Percentiles rank a stretch among this genome's conserved stretches.
These are phyloP conservation scores for Parascedosporium putredinis DNA, from an alignment of 2,329 filamentous ascomycete genomes.

Conservation along the genomic window DNA sequence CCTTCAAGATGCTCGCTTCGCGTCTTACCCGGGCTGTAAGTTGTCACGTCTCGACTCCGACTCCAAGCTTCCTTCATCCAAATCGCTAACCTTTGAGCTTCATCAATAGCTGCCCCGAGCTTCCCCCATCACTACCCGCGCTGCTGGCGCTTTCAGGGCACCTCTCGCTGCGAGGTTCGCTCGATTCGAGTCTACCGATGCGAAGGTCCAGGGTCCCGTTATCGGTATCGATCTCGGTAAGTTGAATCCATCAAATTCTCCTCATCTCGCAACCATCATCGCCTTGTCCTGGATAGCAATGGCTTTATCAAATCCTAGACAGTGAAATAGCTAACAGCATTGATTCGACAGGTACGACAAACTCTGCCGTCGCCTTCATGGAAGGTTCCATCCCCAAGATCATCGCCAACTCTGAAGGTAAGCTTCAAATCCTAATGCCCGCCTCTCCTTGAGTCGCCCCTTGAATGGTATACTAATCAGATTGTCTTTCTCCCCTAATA, in stretches of 20 bases:
- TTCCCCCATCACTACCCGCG: slow-evolving; percentile 55
- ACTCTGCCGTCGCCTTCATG: slow-evolving; percentile 95
- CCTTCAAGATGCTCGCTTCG: slow-evolving; percentile 58
- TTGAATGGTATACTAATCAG: slow-evolving; percentile 1
- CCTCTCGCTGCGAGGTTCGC: slow-evolving; percentile 64
- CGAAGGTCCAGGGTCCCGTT: slow-evolving; percentile 88
- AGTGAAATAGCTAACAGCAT: slow-evolving; percentile 1
- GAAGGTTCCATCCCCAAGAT: slow-evolving; percentile 93
- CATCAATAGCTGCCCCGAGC: slow-evolving; percentile 62
- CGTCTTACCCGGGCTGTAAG: slow-evolving; percentile 67
- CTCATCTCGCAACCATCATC: neutral
- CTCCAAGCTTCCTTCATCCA: neutral
- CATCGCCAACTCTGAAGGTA: slow-evolving; percentile 96
- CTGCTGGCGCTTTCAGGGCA: slow-evolving; percentile 56
- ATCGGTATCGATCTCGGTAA: slow-evolving; percentile 96
- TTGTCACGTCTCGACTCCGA: slow-evolving; percentile 16
- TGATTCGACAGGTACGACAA: slow-evolving; percentile 61
- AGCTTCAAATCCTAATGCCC: slow-evolving; percentile 14
- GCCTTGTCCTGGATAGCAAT: neutral
- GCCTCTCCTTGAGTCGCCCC: neutral
- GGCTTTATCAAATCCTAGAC: neutral
- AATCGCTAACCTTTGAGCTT: slow-evolving; percentile 17
- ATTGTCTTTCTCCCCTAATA: slow-evolving; percentile 21
- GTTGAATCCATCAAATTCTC: slow-evolving; percentile 18
- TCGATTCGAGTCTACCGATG: slow-evolving; percentile 57